Percentiles rank a stretch among this genome's conserved stretches.
These are phyloP conservation scores for Rhizopogon roseolus DNA, from an alignment of 768 basidiomycete species.

Conservation along the genomic window DNA sequence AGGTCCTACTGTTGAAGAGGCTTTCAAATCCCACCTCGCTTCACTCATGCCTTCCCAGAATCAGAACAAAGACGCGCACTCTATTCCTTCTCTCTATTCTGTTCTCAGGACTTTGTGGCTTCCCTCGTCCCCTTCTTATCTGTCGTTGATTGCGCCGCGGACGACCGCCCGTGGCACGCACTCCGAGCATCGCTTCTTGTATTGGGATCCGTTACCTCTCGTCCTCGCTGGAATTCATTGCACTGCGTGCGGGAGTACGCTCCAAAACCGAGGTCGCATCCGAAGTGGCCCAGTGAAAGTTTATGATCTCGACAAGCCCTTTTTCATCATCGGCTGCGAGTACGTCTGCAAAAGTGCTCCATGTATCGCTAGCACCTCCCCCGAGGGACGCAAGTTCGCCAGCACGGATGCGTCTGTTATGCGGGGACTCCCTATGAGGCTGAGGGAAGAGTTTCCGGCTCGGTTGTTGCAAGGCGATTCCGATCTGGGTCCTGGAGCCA, in stretches of 20 bases:
- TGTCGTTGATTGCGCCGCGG: conserved; percentile 68
- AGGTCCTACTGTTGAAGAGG: conserved; percentile 67
- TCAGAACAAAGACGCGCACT: conserved; percentile 37
- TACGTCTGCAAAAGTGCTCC: conserved; percentile 56
- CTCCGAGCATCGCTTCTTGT: conserved; percentile 75
- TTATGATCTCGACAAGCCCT: conserved; percentile 75
- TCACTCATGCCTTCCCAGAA: conserved; percentile 51
- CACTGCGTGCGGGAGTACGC: conserved; percentile 54
- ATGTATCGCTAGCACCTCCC: conserved; percentile 38
- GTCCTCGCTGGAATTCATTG: conserved; percentile 81
- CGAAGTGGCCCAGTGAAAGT: conserved; percentile 71
- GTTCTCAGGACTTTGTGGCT: conserved; percentile 83
- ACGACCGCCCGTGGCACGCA: conserved; percentile 58
- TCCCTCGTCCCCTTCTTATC: conserved; percentile 72
- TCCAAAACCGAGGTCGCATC: conserved; percentile 69
- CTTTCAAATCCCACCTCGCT: conserved; percentile 72
- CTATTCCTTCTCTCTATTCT: conserved; percentile 69
- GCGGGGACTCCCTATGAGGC: conserved; percentile 58
- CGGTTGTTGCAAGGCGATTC: conserved; percentile 51
- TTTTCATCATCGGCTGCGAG: conserved; percentile 83
- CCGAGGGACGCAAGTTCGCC: conserved; percentile 62
- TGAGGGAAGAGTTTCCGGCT: conserved; percentile 74
- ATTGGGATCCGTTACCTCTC: conserved; percentile 82
- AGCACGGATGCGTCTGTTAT: conserved; percentile 71
- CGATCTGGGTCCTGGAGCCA: conserved; percentile 52